Percentiles rank a stretch among this genome's conserved stretches.
Evolutionary conservation across 495 filamentous ascomycete genomes (phyloP).

Genomic region (Gamarada debralockiae): DNA sequence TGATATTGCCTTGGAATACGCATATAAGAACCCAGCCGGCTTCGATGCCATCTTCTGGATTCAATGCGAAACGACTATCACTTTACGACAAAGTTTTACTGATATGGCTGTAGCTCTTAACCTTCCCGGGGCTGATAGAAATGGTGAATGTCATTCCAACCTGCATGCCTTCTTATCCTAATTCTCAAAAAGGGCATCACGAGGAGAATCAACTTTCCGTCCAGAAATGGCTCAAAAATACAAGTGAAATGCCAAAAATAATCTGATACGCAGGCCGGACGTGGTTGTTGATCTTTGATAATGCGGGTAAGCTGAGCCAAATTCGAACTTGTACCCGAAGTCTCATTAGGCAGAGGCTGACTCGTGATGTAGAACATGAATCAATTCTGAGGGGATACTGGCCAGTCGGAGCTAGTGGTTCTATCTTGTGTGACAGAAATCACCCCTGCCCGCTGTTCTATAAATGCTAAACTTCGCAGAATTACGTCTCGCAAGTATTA

Average conservation of each 20-base stretch:
- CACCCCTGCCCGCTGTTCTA: background rate
- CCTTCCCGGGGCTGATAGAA: slow-evolving; percentile 16
- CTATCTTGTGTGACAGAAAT: slow-evolving; percentile 5
- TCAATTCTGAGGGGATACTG: slow-evolving; percentile 7
- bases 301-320: slow-evolving; percentile 13
- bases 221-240: slow-evolving; percentile 21
- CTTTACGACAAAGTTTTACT: slow-evolving; percentile 25
- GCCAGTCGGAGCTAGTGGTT: slow-evolving; percentile 6
- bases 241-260: slow-evolving; percentile 3
- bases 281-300: slow-evolving; percentile 24
- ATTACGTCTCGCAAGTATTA: slow-evolving; percentile 14
- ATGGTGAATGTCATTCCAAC: background rate
- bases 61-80: slow-evolving; percentile 16
- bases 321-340: no score
- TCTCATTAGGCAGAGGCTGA: background rate
- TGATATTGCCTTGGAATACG: slow-evolving; percentile 9
- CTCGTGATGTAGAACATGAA: slow-evolving; percentile 2
- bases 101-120: slow-evolving; percentile 22
- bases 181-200: slow-evolving; percentile 10
- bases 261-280: background rate
- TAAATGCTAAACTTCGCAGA: background rate
- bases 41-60: slow-evolving; percentile 25
- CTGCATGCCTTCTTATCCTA: background rate
- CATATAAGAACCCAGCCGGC: slow-evolving; percentile 1
- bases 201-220: slow-evolving; percentile 23